phyloP scores from a whole-genome alignment of 1,284 basidiomycete species.

The Moniliophthora roreri region DNA sequence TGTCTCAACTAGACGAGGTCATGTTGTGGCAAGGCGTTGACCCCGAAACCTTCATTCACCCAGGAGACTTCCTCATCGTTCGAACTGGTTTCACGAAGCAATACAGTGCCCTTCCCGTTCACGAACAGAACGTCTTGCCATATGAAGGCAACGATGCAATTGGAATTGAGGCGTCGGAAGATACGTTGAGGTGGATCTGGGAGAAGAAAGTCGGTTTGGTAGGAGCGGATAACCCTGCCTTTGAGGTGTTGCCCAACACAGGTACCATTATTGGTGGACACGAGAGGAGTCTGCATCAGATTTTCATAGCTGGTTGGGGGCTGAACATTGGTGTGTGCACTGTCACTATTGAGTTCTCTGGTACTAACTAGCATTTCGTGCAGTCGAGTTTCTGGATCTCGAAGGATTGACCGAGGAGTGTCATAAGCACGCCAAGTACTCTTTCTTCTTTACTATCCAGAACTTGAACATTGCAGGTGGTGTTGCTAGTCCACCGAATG shows the following conservation, averaged over 20 bases:
- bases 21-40: constrained; percentile 16
- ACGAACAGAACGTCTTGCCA: constrained; percentile 11
- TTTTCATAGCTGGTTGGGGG: too few relatives aligned
- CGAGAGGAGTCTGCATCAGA: too few relatives aligned
- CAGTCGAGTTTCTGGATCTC: neutral
- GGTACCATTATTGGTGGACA: constrained; percentile 2
- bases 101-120: constrained; percentile 8
- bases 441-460: constrained; percentile 3
- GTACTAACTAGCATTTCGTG: too few relatives aligned
- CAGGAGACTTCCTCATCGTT: constrained; percentile 17
- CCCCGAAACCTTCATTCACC: constrained; percentile 6
- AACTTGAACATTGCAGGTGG: constrained; percentile 1
- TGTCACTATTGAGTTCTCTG: too few relatives aligned
- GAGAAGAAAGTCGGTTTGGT: constrained; percentile 15
- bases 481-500: constrained; percentile 2
- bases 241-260: constrained; percentile 7
- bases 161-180: constrained; percentile 12
- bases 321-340: too few relatives aligned
- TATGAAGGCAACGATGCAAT: constrained; percentile 6
- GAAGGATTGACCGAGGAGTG: neutral
- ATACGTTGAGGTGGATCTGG: constrained; percentile 17
- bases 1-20: constrained; percentile 9
- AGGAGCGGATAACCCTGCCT: constrained; percentile 14
- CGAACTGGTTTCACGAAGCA: constrained; percentile 15
- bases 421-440: neutral